A percentile compares a stretch with the other conserved stretches of the same genome.
Evolutionary conservation across 2,329 filamentous ascomycete species (phyloP).

Genomic region (Stagonosporopsis tanaceti): DNA sequence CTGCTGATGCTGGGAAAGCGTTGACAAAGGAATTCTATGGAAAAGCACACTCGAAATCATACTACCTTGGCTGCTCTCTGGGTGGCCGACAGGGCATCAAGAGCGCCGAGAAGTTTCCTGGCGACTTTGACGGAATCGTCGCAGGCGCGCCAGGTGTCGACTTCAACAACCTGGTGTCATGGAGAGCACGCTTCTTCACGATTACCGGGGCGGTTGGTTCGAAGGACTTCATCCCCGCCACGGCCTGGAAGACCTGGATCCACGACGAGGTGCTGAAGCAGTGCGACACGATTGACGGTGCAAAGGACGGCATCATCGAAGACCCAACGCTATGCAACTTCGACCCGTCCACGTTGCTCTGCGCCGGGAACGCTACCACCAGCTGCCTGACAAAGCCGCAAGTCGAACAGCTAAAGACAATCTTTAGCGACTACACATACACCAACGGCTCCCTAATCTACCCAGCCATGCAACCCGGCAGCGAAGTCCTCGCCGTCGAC

Average conservation of each 20-base stretch:
- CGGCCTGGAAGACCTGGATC: conserved; percentile 44
- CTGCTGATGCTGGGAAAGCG: conserved; percentile 49
- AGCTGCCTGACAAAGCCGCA: conserved; percentile 55
- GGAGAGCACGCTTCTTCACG: conserved; percentile 43
- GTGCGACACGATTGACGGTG: conserved; percentile 60
- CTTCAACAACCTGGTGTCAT: conserved; percentile 41
- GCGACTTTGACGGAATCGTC: conserved; percentile 48
- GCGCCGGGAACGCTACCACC: conserved; percentile 29
- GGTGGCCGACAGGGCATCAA: conserved; percentile 46
- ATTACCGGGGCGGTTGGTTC: conserved; percentile 33
- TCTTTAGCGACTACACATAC: conserved; percentile 54
- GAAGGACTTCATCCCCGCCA: conserved; percentile 32
- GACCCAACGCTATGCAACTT: conserved; percentile 51
- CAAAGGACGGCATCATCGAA: conserved; percentile 58
- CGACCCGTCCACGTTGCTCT: conserved; percentile 49
- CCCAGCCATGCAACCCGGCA: conserved; percentile 58
- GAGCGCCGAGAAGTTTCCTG: conserved; percentile 38
- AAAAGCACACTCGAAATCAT: conserved; percentile 47
- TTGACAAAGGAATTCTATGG: conserved; percentile 51
- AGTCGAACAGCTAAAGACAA: conserved; percentile 52
- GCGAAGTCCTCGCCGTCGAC: conserved; percentile 50
- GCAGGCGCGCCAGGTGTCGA: conserved; percentile 42
- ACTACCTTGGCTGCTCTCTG: conserved; percentile 46
- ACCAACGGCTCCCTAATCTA: conserved; percentile 55
- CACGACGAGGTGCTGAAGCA: conserved; percentile 56